Conservation (phyloP, 108 stramenopile genomes). For the Nitzschia sp. region DNA sequence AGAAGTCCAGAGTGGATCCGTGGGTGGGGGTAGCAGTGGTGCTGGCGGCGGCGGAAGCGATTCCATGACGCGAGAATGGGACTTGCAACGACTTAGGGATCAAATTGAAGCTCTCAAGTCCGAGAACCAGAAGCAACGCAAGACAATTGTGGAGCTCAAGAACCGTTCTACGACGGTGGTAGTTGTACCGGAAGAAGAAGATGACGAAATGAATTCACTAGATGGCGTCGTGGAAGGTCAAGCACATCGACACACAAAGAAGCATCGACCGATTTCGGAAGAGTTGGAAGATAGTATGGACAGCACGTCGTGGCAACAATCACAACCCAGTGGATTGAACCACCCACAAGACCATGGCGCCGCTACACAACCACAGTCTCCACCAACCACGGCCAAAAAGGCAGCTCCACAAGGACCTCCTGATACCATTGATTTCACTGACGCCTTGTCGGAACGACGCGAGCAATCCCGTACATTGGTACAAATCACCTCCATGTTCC, state of each 20-base stretch:
- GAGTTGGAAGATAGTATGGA: no score
- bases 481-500: slow-evolving; percentile 1
- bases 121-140: slow-evolving; percentile 1
- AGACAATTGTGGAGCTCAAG: neutral
- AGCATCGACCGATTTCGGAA: no score
- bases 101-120: slow-evolving; percentile 2
- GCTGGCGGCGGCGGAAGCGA: no score
- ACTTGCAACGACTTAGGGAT: neutral
- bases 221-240: neutral
- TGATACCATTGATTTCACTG: neutral
- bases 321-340: neutral
- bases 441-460: slow-evolving; percentile 1
- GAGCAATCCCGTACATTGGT: neutral
- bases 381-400: neutral
- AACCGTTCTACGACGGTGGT: neutral
- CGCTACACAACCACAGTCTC: neutral
- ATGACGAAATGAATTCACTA: neutral
- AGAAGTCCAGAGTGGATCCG: neutral
- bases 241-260: neutral
- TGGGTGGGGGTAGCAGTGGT: neutral
- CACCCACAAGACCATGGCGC: neutral
- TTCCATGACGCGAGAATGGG: no score
- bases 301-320: neutral
- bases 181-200: neutral
- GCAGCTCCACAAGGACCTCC: neutral